Percentiles rank a stretch among this genome's conserved stretches.
phyloP scores from a whole-genome alignment of 2,329 filamentous ascomycete genomes.

The Verruconis gallopava region DNA sequence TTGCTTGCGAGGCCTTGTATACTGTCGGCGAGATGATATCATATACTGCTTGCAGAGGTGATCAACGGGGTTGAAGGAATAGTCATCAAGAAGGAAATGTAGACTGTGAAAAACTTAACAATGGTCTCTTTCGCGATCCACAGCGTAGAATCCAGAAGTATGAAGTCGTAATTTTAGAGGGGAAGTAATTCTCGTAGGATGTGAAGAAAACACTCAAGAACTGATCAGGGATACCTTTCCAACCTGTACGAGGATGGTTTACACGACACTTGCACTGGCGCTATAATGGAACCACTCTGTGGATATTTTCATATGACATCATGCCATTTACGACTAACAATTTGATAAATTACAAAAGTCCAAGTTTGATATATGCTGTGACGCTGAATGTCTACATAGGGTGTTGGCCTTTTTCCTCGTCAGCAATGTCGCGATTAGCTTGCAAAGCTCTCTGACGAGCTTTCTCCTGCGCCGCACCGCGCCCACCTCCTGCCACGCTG shows the following conservation, averaged over 20 bases:
- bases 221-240: neutral
- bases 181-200: neutral
- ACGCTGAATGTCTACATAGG: no score
- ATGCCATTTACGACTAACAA: no score
- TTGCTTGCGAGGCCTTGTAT: neutral
- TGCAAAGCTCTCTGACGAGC: slow-evolving; percentile 1
- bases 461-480: slow-evolving; percentile 2
- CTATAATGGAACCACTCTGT: no score
- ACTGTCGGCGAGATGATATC: neutral
- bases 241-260: neutral
- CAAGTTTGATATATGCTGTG: no score
- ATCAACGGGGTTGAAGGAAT: neutral
- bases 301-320: no score
- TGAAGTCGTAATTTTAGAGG: neutral
- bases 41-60: neutral
- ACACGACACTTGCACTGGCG: no score
- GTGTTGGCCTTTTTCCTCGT: slow-evolving; percentile 1
- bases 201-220: neutral
- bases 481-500: neutral
- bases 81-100: neutral
- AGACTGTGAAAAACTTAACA: neutral
- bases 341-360: no score
- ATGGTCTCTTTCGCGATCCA: neutral
- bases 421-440: slow-evolving; percentile 4
- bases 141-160: neutral